Evolutionary conservation across 1,284 basidiomycete species (phyloP), one percentile per base, ranked within the genome.

Genomic region (Omphalotus olearius): DNA sequence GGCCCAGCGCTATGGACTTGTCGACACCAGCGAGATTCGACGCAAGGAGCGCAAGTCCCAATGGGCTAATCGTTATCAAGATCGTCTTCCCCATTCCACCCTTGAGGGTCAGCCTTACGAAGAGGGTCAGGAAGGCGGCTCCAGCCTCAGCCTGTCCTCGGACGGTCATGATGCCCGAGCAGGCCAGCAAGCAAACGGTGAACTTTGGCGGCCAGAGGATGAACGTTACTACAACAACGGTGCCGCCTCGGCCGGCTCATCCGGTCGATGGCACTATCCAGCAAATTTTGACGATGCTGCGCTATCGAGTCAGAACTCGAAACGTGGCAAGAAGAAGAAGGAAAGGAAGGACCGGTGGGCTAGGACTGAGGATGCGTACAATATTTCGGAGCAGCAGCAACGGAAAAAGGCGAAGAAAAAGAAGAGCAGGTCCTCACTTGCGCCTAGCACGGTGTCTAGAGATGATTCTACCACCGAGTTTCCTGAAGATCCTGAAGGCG

Each of bases 1-100:
- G 95, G 91, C 89, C 0, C 78, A 92, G 66, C 83, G 85, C 56
- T 91, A 91, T 64, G 93, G 93, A 33, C 84, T 98, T 45, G 82
- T 97, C 59, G 81, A 94, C 65, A 85, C 80, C 25, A 73, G 82
- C 18, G 82, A 86, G 59, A 83, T 89, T 62, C 78, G 82, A 60
- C 86, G 91, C 63, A 84, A 86, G 56, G 78, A 85, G 61, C 80
- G 78, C 53, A 88, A 87, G 64, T 90, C 85, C 44, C 88, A 92
- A 61, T 97, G 93, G 93, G 87, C 91, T 4, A 73, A 71, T 52
- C 84, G 90, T 50, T 96, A 92, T 73, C 85, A 90, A 52, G 93
- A 95, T 62, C 84, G 91, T 49, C 76, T 87, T n/a, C 76, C 82
- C 0, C 70, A 79, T 47, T 89, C 88, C 1, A 78, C 88, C 0